A percentile compares a stretch with the other conserved stretches of the same genome.
Conservation (phyloP, 164 flowering plant genomes). For the Nymphaea thermarum region DNA sequence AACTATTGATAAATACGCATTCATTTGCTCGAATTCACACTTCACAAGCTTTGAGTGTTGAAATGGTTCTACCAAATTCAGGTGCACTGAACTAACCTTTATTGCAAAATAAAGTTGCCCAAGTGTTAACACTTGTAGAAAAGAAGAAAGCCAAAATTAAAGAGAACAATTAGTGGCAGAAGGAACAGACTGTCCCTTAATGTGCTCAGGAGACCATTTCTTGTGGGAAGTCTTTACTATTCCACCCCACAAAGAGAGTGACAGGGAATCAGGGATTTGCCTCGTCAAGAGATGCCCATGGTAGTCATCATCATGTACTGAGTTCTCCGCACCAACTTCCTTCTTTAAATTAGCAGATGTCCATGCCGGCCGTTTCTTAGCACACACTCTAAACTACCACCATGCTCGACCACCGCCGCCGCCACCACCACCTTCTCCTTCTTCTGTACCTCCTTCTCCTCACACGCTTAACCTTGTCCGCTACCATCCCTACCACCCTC, state of each 20-base stretch:
- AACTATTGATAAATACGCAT: background rate
- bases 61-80: background rate
- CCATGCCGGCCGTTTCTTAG: constrained; percentile 7
- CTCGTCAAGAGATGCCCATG: background rate
- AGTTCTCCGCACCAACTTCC: background rate
- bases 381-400: constrained; percentile 5
- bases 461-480: constrained; percentile 8
- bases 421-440: background rate
- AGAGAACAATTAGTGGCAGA: no score
- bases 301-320: background rate
- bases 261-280: background rate
- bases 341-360: constrained; percentile 2
- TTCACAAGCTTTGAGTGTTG: background rate
- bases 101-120: background rate
- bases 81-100: background rate
- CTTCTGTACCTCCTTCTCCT: constrained; percentile 5
- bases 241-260: no score
- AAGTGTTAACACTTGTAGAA: background rate
- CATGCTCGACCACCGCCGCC: background rate
- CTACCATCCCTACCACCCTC: constrained; percentile 22
- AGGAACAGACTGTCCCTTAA: no score
- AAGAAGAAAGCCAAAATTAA: no score
- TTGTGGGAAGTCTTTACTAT: no score
- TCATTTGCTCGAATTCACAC: background rate
- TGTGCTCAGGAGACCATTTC: no score